Evolutionary conservation across 2,329 filamentous ascomycete genomes (phyloP).

Genomic region (Alternaria conjuncta): DNA sequence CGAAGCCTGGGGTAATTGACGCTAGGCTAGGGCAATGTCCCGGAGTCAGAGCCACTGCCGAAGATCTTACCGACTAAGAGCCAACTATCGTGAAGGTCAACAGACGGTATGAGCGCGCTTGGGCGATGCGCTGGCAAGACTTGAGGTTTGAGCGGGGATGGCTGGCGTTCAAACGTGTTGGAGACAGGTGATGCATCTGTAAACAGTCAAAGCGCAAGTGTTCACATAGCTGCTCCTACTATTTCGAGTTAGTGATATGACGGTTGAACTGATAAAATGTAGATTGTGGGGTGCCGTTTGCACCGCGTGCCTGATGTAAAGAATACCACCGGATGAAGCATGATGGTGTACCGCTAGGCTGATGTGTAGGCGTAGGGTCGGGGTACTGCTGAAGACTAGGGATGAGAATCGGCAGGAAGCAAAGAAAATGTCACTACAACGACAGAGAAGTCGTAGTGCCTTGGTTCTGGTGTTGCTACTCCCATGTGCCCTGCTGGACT

Average conservation of each 20-base stretch:
- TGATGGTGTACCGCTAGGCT: background rate
- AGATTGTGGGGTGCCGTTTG: conserved; percentile 10
- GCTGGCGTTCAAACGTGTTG: background rate
- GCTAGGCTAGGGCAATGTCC: background rate
- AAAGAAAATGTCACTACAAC: background rate
- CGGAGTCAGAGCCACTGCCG: conserved; percentile 1
- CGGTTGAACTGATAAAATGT: background rate
- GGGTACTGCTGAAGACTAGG: background rate
- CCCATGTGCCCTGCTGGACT: background rate
- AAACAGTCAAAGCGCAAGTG: background rate
- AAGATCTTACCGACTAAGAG: conserved; percentile 9
- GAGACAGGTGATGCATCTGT: background rate
- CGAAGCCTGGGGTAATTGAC: conserved; percentile 8
- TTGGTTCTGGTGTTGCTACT: background rate
- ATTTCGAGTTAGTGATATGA: background rate
- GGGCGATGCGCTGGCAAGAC: background rate
- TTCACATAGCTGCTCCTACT: background rate
- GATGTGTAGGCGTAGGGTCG: background rate
- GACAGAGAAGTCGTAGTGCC: background rate
- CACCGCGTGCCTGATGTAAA: conserved; percentile 9
- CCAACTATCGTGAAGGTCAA: background rate
- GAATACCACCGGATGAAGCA: background rate
- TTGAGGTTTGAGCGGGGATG: background rate
- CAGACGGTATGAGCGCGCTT: background rate
- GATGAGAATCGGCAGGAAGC: background rate